phyloP scores from a whole-genome alignment of 1,139 yeast genomes.

The Nakaseomyces glabratus region DNA sequence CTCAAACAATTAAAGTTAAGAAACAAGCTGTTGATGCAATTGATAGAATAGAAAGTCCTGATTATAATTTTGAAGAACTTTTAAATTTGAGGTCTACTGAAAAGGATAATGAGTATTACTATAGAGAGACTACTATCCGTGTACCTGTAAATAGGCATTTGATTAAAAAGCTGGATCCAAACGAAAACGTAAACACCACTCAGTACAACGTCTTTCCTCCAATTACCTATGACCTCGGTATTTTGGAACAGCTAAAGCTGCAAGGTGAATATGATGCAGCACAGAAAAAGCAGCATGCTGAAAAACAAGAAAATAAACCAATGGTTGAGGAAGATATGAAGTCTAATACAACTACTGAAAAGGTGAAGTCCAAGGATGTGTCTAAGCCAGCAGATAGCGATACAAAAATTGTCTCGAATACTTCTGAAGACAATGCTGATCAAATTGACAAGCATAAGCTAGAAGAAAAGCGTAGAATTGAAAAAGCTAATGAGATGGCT shows the following conservation, averaged over 20 bases:
- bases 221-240: constrained; percentile 1
- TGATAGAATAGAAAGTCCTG: constrained; percentile 13
- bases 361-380: too few species aligned
- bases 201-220: not conserved
- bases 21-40: not conserved
- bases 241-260: too few species aligned
- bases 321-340: too few species aligned
- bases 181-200: not conserved
- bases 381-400: too few species aligned
- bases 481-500: constrained; percentile 22
- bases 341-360: too few species aligned
- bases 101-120: constrained; percentile 24
- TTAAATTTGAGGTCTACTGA: constrained; percentile 16
- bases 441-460: constrained; percentile 2
- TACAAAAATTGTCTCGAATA: too few species aligned
- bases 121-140: constrained; percentile 22
- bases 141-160: constrained; percentile 18
- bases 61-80: constrained; percentile 25
- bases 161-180: constrained; percentile 7
- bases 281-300: too few species aligned
- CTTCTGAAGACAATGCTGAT: too few species aligned
- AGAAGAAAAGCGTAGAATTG: constrained; percentile 12
- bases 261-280: too few species aligned
- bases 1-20: not conserved
- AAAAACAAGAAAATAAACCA: too few species aligned